Evolutionary conservation across 441 rosid genomes (phyloP), one percentile per base, ranked within the genome.

Genomic region (Syzygium malaccense): DNA sequence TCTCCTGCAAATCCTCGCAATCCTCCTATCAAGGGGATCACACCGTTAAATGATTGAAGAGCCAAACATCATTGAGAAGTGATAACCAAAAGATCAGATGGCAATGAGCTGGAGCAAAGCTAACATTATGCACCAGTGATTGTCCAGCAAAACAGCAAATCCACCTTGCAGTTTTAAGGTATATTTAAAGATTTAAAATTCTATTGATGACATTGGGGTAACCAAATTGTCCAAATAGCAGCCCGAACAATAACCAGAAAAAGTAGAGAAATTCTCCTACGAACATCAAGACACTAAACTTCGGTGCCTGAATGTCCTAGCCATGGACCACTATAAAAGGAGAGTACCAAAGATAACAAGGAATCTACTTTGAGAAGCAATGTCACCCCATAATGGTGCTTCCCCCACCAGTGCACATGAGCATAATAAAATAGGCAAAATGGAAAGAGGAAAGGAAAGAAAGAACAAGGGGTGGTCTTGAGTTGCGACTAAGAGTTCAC

Each of bases 1-100:
- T 90, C 88, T 89, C 89, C 53, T 32, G 80, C 91, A 94, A 89
- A 88, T 93, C 96, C 80, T 93, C 91, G 13, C 94, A 92, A 85
- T 95, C 97, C 86, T 95, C 96, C 97, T 95, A 93, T 51, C 85
- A 90, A 90, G 56, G 53, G 78, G 57, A 57, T 85, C 86, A 45
- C 55, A 71, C 64, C 58, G 28, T 28, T 28, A 49, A 51, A 30
- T 84, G 68, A 85, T 37, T 23, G 18, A 75, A 75, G 51, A 41
- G 83, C 51, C 83, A 75, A 75, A 55, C 17, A 85, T 55, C 41
- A 4, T 6, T 41, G 49, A 20, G 45, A 55, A 30, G 49, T 18
- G 41, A 85, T 53, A 26, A 85, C 66, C 86, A 85, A 55, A 85
- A 75, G 26, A 55, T 55, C 11, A 55, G 57, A 53, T 32, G n/a